Evolutionary conservation across 1,284 basidiomycete species (phyloP), one percentile per base, ranked within the genome.

Genomic region (Xanthoconium separans): DNA sequence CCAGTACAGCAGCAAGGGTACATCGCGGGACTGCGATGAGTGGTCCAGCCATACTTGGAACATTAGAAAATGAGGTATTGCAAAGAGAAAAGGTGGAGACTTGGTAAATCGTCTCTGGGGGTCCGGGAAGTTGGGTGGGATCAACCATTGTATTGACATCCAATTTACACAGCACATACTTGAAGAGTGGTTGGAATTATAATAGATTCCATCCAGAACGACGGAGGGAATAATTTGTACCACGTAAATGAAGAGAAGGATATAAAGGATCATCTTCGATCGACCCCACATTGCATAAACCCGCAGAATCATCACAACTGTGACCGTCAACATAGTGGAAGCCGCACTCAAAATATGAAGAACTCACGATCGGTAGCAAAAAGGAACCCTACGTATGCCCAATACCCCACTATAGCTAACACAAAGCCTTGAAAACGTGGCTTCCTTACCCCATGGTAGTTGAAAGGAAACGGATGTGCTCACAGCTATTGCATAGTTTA

Each of bases 271-370:
- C 6, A 3, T 29, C 12, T 22, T 61, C 6, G 62, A 62, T 37
- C 27, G 53, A 44, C 34, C 49, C 59, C 60, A 62, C 51, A 61
- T 61, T 8, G 56, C 44, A 30, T 64, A 59, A 4, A 61, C 44
- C 0, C 56, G 53, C 22, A 64, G 24, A 29, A 62, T 41, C 53
- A 64, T 64, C 10, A 62, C 40, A 2, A 54, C 61, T 62, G 31
- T 37, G 16, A 34, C 7, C 6, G 0, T 2, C 15, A 22, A 3
- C 3, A 6, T 9, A 13, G 30, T 2, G 8, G 18, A 16, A 3
- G 16, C 13, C 5, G 4, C 4, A 1, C 24, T 24, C 24, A 24
- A 6, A 24, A 6, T 24, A 1, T 13, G 6, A 24, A 24, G 24
- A 20, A 44, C 60, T 59, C 16, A 62, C 61, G 9, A 47, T 61